Evolutionary conservation across 2,329 filamentous ascomycete genomes (phyloP), one percentile per base, ranked within the genome.

Genomic region (Aspergillus floridensis): DNA sequence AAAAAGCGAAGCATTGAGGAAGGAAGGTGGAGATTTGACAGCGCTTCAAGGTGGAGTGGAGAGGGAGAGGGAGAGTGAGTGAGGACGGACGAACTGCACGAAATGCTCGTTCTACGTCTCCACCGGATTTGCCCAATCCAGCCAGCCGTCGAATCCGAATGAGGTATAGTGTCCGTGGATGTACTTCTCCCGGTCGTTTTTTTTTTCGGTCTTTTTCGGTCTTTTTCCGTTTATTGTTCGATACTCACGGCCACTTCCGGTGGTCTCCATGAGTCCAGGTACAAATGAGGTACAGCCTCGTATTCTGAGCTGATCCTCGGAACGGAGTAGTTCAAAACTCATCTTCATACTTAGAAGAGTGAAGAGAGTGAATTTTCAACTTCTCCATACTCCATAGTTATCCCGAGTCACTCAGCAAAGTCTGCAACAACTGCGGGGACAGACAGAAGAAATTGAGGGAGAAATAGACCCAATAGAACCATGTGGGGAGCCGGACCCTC

Each of bases 101-200:
- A 56, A 53, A 56, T 59, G 47, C 56, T 32, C 7, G 3, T 4
- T 22, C 22, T 22, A 4, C 22, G 12, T 10, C 38, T n/a, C 51
- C 53, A 57, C 51, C 57, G 59, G 65, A 32, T 58, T 29, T 63
- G 31, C 65, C 58, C 29, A 16, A 59, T 66, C 53, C 32, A 57
- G 59, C 24, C 46, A 58, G 21, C 61, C 59, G 57, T 24, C 19
- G 46, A 29, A 38, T 32, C 58, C 47, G 16, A 5, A 24, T 58
- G 29, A 5, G 61, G 65, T 21, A 47, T 66, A 61, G 63, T 48
- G 61, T 58, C 61, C 61, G 61, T 58, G 21, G 26, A 6, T 29
- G 26, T 29, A 29, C 38, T 55, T 8, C 24, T 5, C 8, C 19
- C 16, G 22, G 19, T 49, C n/a, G 26, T 10, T 53, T 56, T 29